Conservation (phyloP, 495 filamentous ascomycete genomes). For the Xylaria scruposa region DNA sequence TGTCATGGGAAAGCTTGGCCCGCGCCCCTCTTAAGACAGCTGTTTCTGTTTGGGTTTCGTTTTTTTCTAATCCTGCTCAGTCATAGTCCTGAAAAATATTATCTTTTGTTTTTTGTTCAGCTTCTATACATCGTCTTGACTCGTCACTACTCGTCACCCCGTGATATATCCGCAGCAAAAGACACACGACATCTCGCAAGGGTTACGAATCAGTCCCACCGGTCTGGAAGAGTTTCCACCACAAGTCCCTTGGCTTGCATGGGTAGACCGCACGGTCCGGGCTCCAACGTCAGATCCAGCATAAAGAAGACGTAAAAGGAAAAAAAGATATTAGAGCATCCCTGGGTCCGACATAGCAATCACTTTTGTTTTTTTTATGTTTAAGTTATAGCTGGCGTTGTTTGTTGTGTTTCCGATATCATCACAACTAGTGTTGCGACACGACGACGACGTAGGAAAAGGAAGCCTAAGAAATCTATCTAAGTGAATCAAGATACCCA, state of each 20-base stretch:
- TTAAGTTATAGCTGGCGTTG: not conserved
- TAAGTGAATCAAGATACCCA: not conserved
- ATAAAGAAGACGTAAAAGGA: not conserved
- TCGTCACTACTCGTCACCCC: not conserved
- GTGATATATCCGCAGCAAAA: not conserved
- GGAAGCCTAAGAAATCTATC: not conserved
- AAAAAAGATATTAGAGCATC: constrained; percentile 3
- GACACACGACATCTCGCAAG: constrained; percentile 3
- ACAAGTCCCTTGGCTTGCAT: constrained; percentile 20
- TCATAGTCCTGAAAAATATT: not conserved
- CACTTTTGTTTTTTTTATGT: not conserved
- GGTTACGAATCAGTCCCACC: constrained; percentile 28
- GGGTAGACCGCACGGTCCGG: not conserved
- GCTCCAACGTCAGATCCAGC: not conserved
- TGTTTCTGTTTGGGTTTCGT: constrained; percentile 23
- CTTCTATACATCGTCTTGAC: not conserved
- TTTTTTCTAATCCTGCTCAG: not conserved
- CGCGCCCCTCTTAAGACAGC: constrained; percentile 28
- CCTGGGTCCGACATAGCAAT: not conserved
- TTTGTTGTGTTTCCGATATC: not conserved
- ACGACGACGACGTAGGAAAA: not conserved
- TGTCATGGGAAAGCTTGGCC: constrained; percentile 22
- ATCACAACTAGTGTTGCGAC: not conserved
- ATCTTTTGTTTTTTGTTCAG: not conserved
- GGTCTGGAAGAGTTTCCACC: constrained; percentile 15